A percentile compares a stretch with the other conserved stretches of the same genome.
These are phyloP conservation scores for Aspergillus sp. DNA, from an alignment of 2,329 filamentous ascomycete genomes.

Conservation along the genomic window DNA sequence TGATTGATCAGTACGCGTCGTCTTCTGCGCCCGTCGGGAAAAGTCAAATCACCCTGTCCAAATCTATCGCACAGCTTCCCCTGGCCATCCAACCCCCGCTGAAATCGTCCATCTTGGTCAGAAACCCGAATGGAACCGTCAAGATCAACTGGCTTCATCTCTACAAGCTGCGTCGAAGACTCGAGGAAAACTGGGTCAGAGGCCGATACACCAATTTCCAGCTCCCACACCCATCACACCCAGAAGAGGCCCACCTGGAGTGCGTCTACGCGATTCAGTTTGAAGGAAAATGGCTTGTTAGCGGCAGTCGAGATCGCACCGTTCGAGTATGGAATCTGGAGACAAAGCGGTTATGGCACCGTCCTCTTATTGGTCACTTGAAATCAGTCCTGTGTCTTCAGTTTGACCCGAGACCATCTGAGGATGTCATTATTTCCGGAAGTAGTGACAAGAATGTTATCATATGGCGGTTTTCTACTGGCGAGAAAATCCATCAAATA, in stretches of 20 bases:
- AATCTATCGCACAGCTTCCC: constrained; percentile 5
- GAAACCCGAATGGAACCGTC: constrained; percentile 27
- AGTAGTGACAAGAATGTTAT: constrained; percentile 91
- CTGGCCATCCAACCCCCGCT: constrained; percentile 15
- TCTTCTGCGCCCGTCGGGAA: constrained; percentile 11
- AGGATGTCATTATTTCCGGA: constrained; percentile 91
- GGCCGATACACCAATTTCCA: constrained; percentile 83
- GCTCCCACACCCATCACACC: constrained; percentile 75
- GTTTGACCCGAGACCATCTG: constrained; percentile 80
- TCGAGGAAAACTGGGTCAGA: constrained; percentile 89
- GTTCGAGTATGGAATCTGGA: constrained; percentile 87
- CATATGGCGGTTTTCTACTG: constrained; percentile 89
- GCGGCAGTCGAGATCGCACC: constrained; percentile 83
- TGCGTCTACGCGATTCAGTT: constrained; percentile 96
- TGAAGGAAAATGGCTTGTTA: constrained; percentile 78
- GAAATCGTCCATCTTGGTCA: constrained; percentile 28
- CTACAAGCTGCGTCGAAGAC: constrained; percentile 76
- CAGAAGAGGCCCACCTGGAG: constrained; percentile 79
- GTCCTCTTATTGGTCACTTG: constrained; percentile 69
- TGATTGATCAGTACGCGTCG: constrained; percentile 16
- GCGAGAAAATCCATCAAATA: constrained; percentile 72
- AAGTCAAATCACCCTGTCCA: constrained; percentile 5
- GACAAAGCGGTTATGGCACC: constrained; percentile 68
- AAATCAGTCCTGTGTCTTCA: constrained; percentile 93
- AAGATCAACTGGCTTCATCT: constrained; percentile 89